Conservation (phyloP, 1,284 basidiomycete species). For the Malassezia equina region DNA sequence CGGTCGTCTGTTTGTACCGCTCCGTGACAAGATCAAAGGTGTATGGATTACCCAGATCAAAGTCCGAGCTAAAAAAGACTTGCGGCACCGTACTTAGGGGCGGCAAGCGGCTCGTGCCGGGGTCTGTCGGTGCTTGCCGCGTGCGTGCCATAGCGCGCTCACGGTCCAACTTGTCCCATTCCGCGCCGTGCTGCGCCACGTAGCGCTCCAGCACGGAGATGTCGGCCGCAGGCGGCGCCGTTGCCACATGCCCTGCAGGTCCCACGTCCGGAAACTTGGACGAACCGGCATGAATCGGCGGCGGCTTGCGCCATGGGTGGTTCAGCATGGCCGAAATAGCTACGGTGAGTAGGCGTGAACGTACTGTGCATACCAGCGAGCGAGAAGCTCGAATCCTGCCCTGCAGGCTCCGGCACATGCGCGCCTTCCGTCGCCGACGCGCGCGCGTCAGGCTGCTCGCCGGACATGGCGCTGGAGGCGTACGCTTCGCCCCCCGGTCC, state of each 20-base stretch:
- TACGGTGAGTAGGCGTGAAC: background rate
- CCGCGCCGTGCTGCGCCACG: slow-evolving; percentile 26
- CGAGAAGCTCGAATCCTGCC: background rate
- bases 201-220: slow-evolving; percentile 34
- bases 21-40: slow-evolving; percentile 76
- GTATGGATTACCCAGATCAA: slow-evolving; percentile 73
- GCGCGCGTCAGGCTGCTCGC: background rate
- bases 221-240: slow-evolving; percentile 33
- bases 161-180: slow-evolving; percentile 43
- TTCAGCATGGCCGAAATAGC: slow-evolving; percentile 43
- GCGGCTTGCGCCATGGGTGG: slow-evolving; percentile 34
- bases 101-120: slow-evolving; percentile 25
- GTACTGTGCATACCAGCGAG: slow-evolving; percentile 28
- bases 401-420: background rate
- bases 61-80: slow-evolving; percentile 63
- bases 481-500: background rate
- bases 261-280: slow-evolving; percentile 36
- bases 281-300: slow-evolving; percentile 41
- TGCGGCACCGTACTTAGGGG: slow-evolving; percentile 66
- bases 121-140: slow-evolving; percentile 14
- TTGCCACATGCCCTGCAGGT: slow-evolving; percentile 22
- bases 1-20: slow-evolving; percentile 41
- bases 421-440: too few relatives aligned
- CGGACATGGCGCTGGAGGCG: background rate
- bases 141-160: slow-evolving; percentile 25